These are phyloP conservation scores for Euphorbia neoarborescens DNA, from an alignment of 441 rosid genomes.

Conservation along the genomic window DNA sequence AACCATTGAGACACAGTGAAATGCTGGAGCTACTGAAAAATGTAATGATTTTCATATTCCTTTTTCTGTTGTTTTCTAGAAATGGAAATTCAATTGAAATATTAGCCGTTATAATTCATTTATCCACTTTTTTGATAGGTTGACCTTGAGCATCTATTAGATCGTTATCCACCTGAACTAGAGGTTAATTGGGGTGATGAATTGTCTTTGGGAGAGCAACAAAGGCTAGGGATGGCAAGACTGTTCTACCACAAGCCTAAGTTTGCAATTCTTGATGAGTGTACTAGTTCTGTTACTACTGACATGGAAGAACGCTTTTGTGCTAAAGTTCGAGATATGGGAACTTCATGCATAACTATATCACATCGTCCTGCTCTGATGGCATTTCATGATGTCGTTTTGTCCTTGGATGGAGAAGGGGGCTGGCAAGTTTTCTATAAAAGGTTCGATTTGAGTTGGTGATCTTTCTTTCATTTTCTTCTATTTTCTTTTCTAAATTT, in stretches of 20 bases:
- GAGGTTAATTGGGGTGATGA: constrained; percentile 99
- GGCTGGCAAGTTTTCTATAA: constrained; percentile 75
- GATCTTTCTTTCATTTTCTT: not conserved
- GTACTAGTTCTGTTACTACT: constrained; percentile 99
- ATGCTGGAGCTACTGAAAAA: constrained; percentile 90
- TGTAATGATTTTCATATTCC: constrained; percentile 37
- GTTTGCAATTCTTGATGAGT: constrained; percentile 99
- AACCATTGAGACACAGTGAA: constrained; percentile 59
- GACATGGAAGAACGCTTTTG: constrained; percentile 99
- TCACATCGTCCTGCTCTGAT: constrained; percentile 98
- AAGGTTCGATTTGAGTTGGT: constrained; percentile 44
- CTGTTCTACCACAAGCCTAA: constrained; percentile 96
- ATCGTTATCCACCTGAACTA: constrained; percentile 78
- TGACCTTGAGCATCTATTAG: constrained; percentile 89
- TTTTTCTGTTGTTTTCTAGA: constrained; percentile 8
- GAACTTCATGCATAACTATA: constrained; percentile 99
- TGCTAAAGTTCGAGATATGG: constrained; percentile 94
- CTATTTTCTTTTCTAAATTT: not conserved
- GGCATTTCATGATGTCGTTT: constrained; percentile 93
- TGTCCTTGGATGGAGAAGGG: constrained; percentile 98
- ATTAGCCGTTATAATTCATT: constrained; percentile 7
- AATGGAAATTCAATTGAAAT: not conserved
- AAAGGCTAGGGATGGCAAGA: constrained; percentile 98
- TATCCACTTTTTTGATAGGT: constrained; percentile 46
- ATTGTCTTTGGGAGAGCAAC: constrained; percentile 98